phyloP scores from a whole-genome alignment of 352 stramenopile species.

The Bremia lactucae region DNA sequence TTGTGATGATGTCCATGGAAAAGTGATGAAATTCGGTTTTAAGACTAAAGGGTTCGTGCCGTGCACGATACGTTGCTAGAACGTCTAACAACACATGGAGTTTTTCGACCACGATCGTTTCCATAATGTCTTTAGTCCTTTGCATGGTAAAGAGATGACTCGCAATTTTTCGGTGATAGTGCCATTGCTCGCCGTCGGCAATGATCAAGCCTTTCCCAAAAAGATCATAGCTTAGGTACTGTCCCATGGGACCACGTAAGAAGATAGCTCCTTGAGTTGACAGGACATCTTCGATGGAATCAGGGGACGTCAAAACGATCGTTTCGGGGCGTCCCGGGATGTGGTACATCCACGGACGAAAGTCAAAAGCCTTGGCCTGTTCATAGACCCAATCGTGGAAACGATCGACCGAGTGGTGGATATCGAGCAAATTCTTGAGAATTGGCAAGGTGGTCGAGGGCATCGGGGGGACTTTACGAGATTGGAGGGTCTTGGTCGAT shows the following conservation, averaged over 20 bases:
- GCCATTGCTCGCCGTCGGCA: constrained; percentile 33
- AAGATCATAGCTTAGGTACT: constrained; percentile 32
- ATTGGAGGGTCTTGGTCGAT: constrained; percentile 9
- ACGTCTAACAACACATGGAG: constrained; percentile 19
- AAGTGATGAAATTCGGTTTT: constrained; percentile 42
- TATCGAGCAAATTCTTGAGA: constrained; percentile 31
- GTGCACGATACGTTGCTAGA: constrained; percentile 10
- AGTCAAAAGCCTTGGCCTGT: constrained; percentile 23
- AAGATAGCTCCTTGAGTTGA: constrained; percentile 59
- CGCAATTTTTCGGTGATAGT: constrained; percentile 59
- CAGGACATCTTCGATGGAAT: constrained; percentile 36
- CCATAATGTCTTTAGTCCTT: constrained; percentile 37
- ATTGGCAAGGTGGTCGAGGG: constrained; percentile 24
- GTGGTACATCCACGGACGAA: constrained; percentile 28
- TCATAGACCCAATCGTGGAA: constrained; percentile 45
- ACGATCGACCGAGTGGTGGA: constrained; percentile 13
- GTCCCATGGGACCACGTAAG: constrained; percentile 29
- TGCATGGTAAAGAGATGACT: constrained; percentile 77
- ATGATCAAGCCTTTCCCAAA: constrained; percentile 48
- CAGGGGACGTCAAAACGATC: constrained; percentile 28
- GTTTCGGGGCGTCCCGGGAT: constrained; percentile 22
- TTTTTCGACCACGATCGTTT: constrained; percentile 23
- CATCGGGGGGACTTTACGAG: constrained; percentile 16
- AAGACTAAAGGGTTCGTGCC: constrained; percentile 19
- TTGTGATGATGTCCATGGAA: constrained; percentile 51